phyloP scores from a whole-genome alignment of 1,139 yeast species.

The Pichia sp. region DNA sequence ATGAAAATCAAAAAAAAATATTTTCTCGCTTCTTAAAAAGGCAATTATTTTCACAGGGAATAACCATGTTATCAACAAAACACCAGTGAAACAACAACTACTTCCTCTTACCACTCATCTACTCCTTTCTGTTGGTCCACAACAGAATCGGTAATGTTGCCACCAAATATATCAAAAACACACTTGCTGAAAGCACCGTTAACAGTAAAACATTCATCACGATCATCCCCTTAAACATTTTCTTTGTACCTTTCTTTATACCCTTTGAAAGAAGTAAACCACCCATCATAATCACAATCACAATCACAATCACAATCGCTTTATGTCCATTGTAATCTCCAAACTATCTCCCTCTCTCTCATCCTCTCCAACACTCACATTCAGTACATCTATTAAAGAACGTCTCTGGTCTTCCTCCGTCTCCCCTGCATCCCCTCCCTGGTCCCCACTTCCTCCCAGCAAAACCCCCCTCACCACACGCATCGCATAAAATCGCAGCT shows the following conservation, averaged over 20 bases:
- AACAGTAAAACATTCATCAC: neutral
- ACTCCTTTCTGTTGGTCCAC: neutral
- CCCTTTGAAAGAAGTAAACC: neutral
- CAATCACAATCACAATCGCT: no score
- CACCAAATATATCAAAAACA: constrained; percentile 5
- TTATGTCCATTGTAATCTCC: constrained; percentile 59
- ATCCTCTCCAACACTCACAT: constrained; percentile 17
- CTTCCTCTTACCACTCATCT: no score
- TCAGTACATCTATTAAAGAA: constrained; percentile 31
- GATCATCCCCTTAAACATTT: neutral
- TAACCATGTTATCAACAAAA: no score
- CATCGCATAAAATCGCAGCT: constrained; percentile 47
- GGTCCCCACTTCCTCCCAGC: constrained; percentile 9
- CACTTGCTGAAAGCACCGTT: neutral
- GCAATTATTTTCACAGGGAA: no score
- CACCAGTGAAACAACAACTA: no score
- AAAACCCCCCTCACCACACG: constrained; percentile 37
- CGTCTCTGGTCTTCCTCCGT: constrained; percentile 9
- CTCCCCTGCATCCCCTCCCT: neutral
- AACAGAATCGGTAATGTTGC: constrained; percentile 5
- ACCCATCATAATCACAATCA: constrained; percentile 21
- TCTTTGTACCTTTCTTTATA: neutral
- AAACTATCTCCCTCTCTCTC: constrained; percentile 31
- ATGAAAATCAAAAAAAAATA: no score
- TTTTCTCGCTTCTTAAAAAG: no score